Conservation (phyloP, 2,329 filamentous ascomycete species). For the Arthrobotrys musiformis region DNA sequence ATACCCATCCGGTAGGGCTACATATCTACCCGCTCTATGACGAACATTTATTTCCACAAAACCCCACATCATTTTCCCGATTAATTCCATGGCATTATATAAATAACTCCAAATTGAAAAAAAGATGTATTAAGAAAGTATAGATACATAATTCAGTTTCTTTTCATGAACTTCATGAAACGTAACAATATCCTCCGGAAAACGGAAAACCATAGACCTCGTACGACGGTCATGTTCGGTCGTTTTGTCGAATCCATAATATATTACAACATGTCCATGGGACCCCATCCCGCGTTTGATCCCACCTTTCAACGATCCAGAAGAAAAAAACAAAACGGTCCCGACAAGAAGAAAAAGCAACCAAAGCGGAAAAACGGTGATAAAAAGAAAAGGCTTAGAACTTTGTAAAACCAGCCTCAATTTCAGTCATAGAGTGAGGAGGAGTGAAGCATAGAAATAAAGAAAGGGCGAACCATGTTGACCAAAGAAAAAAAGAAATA, state of each 20-base stretch:
- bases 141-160: not conserved
- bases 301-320: not conserved
- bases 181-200: not conserved
- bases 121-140: not conserved
- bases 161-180: not conserved
- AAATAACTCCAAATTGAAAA: no score
- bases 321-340: not conserved
- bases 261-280: not conserved
- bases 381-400: not conserved
- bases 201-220: not conserved
- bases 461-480: not conserved
- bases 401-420: conserved; percentile 29
- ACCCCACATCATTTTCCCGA: not conserved
- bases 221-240: conserved; percentile 8
- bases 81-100: not conserved
- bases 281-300: not conserved
- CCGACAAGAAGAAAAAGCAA: not conserved
- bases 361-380: not conserved
- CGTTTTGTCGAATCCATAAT: not conserved
- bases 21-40: not conserved
- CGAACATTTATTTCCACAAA: not conserved
- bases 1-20: not conserved
- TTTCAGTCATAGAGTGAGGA: not conserved
- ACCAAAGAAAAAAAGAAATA: not conserved
- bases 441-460: not conserved